These are phyloP conservation scores for Candida sonorensis DNA, from an alignment of 805 yeast genomes.

Conservation along the genomic window DNA sequence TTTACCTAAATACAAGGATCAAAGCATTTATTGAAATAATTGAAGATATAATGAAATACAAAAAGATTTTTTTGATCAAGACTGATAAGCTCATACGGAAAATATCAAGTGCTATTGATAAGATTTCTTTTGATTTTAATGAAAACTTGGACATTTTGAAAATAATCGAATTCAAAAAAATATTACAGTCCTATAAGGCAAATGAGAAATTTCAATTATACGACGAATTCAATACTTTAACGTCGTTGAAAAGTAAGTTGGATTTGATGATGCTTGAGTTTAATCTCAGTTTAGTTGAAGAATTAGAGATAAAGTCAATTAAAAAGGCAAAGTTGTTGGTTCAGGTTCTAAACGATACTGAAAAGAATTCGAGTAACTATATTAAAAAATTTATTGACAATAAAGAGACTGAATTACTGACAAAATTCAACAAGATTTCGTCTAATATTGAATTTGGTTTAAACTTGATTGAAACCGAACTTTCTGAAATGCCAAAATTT, in stretches of 20 bases:
- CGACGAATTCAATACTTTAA: conserved; percentile 10
- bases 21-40: conserved; percentile 22
- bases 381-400: conserved; percentile 29
- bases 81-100: conserved; percentile 9
- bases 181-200: conserved; percentile 6
- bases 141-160: conserved; percentile 1
- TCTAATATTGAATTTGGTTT: conserved; percentile 13
- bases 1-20: conserved; percentile 12
- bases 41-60: conserved; percentile 12
- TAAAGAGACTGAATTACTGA: conserved; percentile 19
- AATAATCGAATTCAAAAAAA: conserved; percentile 1
- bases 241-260: conserved; percentile 13
- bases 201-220: conserved; percentile 8
- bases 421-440: conserved; percentile 20
- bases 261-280: conserved; percentile 13
- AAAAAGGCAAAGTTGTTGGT: conserved; percentile 10
- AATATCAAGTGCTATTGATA: conserved; percentile 9
- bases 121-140: conserved; percentile 6
- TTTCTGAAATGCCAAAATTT: conserved; percentile 19
- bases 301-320: conserved; percentile 12
- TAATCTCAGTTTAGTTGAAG: conserved; percentile 12
- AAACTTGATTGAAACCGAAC: conserved; percentile 13
- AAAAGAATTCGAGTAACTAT: conserved; percentile 23
- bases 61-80: conserved; percentile 10
- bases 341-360: conserved; percentile 25